Conservation (phyloP, 75 land plant species). For the Sequoiadendron giganteum region DNA sequence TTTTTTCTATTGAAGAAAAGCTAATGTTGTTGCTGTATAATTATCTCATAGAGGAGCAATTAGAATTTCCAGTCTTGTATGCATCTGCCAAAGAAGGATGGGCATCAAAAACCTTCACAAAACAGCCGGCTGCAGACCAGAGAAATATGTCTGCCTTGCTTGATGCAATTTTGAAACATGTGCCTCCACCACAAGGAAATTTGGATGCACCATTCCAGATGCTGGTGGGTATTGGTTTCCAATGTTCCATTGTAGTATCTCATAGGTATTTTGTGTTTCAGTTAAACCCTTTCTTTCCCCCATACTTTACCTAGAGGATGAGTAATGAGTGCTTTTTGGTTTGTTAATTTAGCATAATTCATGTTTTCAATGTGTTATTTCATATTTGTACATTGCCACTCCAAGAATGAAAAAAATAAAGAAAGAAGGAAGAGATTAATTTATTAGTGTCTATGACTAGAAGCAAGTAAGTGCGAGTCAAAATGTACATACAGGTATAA, state of each 20-base stretch:
- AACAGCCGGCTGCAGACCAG: conserved; percentile 57
- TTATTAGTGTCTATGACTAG: neutral
- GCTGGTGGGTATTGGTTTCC: conserved; percentile 59
- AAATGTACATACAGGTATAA: neutral
- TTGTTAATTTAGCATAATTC: neutral
- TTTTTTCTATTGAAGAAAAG: neutral
- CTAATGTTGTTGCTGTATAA: neutral
- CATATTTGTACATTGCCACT: neutral
- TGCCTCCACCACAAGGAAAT: conserved; percentile 76
- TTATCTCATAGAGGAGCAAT: conserved; percentile 72
- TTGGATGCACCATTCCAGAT: conserved; percentile 81
- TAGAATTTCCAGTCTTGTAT: conserved; percentile 97
- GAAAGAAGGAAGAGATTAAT: neutral
- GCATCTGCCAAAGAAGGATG: conserved; percentile 99
- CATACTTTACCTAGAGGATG: neutral
- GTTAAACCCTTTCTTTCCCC: neutral
- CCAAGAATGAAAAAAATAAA: neutral
- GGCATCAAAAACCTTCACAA: conserved; percentile 85
- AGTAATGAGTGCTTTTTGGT: neutral
- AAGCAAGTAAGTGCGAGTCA: neutral
- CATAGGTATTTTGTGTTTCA: neutral
- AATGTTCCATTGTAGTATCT: neutral
- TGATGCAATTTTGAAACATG: conserved; percentile 79
- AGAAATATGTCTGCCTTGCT: conserved; percentile 82
- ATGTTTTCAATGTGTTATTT: neutral